Evolutionary conservation across 768 basidiomycete genomes (phyloP), one percentile per base, ranked within the genome.

Genomic region (Agrocybe chaxingu): DNA sequence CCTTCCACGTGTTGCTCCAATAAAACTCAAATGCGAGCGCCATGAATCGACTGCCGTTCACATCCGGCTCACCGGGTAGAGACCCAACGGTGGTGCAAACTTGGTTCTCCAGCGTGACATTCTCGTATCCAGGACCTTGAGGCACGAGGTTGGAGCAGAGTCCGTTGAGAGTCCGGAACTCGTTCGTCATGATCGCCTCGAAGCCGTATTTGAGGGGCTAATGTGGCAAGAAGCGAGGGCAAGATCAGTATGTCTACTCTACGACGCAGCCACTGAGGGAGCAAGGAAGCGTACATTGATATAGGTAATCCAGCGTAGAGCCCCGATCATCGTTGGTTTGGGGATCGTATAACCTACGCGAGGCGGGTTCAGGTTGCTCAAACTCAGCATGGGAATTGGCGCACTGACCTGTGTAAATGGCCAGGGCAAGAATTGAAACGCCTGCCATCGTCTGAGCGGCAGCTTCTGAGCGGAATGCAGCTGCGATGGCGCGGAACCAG

Each of bases 81-180:
- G 85, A 73, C 6, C 91, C 90, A 6, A 84, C 70, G 0, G 82
- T 76, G 4, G 87, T 75, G 64, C 92, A 94, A 3, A 87, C 84
- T 64, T 91, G 90, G 62, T 92, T 89, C 0, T 54, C 67, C 11
- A 85, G 57, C 4, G 71, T 62, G 33, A 83, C 65, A 38, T 72
- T 71, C 51, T 78, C 77, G 52, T 89, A 89, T 1, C 79, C 78
- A 0, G 82, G 68, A 1, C 86, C 85, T 11, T 67, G 70, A 3
- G 87, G 83, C 0, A 83, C 80, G n/a, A 87, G 66, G 40, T 69
- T 64, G 32, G 81, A 66, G 59, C 85, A 85, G 13, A 67, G 61
- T 36, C 84, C 89, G 3, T 84, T 63, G 7, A 87, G 68, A 0
- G 79, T 84, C 51, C 77, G 80, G 70, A 93, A 92, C 64, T 94